These are phyloP conservation scores for Murraya paniculata DNA, from an alignment of 345 rosid species.

Conservation along the genomic window DNA sequence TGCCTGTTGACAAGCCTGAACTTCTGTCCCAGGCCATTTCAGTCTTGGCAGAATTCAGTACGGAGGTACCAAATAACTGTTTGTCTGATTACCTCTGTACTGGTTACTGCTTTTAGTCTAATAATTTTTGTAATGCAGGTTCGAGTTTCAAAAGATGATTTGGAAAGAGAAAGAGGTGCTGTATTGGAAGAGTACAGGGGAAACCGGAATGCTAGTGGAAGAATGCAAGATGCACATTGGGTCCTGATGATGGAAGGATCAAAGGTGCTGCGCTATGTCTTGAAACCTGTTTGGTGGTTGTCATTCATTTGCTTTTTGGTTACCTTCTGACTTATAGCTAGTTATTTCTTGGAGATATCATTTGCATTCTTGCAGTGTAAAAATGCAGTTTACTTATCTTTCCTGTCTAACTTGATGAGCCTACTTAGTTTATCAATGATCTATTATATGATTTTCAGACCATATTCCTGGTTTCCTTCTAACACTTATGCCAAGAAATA, in stretches of 20 bases:
- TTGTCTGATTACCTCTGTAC: background rate
- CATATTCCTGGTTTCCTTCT: background rate
- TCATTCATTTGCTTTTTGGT: background rate
- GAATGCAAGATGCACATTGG: slow-evolving; percentile 95
- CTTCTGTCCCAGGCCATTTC: slow-evolving; percentile 79
- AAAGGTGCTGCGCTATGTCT: slow-evolving; percentile 45
- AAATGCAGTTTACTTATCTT: background rate
- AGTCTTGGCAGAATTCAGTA: slow-evolving; percentile 79
- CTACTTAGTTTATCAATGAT: background rate
- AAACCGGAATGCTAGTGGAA: slow-evolving; percentile 76
- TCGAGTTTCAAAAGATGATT: slow-evolving; percentile 77
- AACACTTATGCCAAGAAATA: background rate
- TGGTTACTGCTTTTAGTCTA: background rate
- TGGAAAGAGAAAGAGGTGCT: slow-evolving; percentile 93
- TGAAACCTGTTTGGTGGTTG: background rate
- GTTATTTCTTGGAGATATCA: background rate
- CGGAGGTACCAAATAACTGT: slow-evolving; percentile 52
- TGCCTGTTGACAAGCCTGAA: slow-evolving; percentile 84
- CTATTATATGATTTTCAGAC: background rate
- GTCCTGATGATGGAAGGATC: slow-evolving; percentile 85
- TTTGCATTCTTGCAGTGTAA: background rate
- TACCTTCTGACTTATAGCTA: background rate
- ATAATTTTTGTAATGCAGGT: slow-evolving; percentile 39
- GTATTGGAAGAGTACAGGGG: slow-evolving; percentile 92
- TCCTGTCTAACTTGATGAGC: background rate